phyloP scores from a whole-genome alignment of 768 basidiomycete genomes.

The Serpula lacrymans region DNA sequence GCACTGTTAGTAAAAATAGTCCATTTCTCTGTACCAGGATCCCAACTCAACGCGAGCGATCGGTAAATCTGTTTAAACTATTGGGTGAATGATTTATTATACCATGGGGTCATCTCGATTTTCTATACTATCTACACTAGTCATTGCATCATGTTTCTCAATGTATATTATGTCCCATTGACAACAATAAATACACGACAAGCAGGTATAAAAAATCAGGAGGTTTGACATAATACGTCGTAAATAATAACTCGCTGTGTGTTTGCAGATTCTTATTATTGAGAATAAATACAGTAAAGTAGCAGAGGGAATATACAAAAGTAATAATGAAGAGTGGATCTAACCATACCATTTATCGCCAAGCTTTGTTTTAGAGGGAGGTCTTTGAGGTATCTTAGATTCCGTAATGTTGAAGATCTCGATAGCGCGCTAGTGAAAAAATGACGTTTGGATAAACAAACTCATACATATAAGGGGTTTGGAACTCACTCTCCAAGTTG shows the following conservation, averaged over 20 bases:
- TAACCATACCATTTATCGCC: constrained; percentile 76
- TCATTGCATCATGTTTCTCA: not conserved
- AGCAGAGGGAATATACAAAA: not conserved
- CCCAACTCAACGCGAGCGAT: too few species aligned
- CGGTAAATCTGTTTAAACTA: too few species aligned
- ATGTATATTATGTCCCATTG: too few species aligned
- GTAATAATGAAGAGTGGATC: too few species aligned
- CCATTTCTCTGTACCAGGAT: too few species aligned
- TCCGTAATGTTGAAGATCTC: constrained; percentile 79
- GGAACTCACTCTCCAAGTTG: constrained; percentile 73
- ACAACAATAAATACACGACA: too few species aligned
- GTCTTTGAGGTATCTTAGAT: constrained; percentile 72
- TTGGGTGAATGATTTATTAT: too few species aligned
- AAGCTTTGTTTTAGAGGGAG: constrained; percentile 50
- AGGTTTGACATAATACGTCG: too few species aligned
- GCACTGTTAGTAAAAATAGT: constrained; percentile 40
- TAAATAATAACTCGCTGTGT: too few species aligned
- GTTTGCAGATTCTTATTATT: not conserved
- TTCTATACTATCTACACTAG: too few species aligned
- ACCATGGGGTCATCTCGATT: too few species aligned
- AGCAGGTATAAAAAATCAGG: too few species aligned
- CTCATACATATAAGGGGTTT: not conserved
- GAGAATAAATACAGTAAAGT: not conserved
- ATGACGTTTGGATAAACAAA: not conserved
- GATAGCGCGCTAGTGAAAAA: constrained; percentile 66